Evolutionary conservation across 1,284 basidiomycete species (phyloP).

Genomic region (Lentinula novae-zelandiae): DNA sequence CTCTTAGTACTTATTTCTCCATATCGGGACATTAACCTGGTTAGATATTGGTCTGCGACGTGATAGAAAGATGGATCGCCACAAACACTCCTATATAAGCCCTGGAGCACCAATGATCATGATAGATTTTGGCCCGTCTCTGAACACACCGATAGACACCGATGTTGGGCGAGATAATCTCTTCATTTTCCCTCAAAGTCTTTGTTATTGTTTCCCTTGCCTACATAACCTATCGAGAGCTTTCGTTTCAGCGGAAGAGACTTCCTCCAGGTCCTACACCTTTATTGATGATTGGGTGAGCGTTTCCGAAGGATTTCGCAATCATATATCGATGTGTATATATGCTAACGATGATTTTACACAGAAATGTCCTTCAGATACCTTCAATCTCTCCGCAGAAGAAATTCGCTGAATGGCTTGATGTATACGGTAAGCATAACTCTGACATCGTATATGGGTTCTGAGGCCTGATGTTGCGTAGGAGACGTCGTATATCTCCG

Average conservation of each 20-base stretch:
- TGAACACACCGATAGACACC: neutral
- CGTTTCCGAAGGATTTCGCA: neutral
- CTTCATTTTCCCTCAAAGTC: neutral
- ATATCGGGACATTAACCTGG: neutral
- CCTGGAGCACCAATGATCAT: neutral
- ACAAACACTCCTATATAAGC: neutral
- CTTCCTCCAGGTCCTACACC: slow-evolving; percentile 13
- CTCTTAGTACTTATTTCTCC: neutral
- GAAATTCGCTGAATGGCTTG: slow-evolving; percentile 9
- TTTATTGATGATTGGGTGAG: slow-evolving; percentile 12
- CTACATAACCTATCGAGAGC: neutral
- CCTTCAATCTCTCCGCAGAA: slow-evolving; percentile 7
- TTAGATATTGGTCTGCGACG: neutral
- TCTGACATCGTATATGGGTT: too few species aligned
- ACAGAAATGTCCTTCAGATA: slow-evolving; percentile 13
- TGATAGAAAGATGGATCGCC: neutral
- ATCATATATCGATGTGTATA: neutral
- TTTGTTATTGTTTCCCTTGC: neutral
- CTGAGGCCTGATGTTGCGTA: slow-evolving; percentile 14
- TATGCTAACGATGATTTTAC: neutral
- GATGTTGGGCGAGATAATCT: neutral
- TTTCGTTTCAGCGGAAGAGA: neutral
- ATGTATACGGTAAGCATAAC: slow-evolving; percentile 8
- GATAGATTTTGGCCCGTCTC: neutral
- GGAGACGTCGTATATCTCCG: slow-evolving; percentile 39